These are phyloP conservation scores for Papiliotrema fonsecae DNA, from an alignment of 1,284 basidiomycete genomes.

Conservation along the genomic window DNA sequence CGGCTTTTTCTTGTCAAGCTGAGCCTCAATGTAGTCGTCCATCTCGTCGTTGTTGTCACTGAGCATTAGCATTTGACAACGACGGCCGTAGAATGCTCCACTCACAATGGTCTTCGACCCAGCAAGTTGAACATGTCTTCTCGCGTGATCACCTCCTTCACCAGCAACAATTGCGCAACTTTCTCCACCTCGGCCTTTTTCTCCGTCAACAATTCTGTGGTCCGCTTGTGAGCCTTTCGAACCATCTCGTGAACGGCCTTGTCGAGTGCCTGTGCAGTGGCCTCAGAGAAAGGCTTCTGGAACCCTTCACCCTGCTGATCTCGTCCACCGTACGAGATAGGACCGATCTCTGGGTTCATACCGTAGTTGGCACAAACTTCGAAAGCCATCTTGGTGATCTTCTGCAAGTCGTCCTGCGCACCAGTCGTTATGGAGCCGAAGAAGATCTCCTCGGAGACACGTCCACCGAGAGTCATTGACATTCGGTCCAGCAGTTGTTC, in stretches of 20 bases:
- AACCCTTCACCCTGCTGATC: slow-evolving; percentile 79
- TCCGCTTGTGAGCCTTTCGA: slow-evolving; percentile 77
- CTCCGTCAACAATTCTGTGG: slow-evolving; percentile 72
- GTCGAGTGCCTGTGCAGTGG: slow-evolving; percentile 91
- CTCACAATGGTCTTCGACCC: slow-evolving; percentile 38
- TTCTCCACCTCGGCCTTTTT: slow-evolving; percentile 89
- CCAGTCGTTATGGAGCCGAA: slow-evolving; percentile 96
- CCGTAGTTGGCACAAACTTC: slow-evolving; percentile 89
- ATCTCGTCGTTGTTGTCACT: slow-evolving; percentile 80
- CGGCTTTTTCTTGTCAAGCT: slow-evolving; percentile 43
- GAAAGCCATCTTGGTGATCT: slow-evolving; percentile 97
- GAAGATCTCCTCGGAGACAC: slow-evolving; percentile 97
- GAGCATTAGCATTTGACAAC: slow-evolving; percentile 54
- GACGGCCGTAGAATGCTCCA: slow-evolving; percentile 6
- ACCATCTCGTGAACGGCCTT: slow-evolving; percentile 91
- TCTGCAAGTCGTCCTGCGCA: slow-evolving; percentile 95
- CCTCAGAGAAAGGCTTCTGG: slow-evolving; percentile 98
- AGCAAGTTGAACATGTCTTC: slow-evolving; percentile 45
- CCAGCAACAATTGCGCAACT: slow-evolving; percentile 80
- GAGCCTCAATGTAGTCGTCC: slow-evolving; percentile 80
- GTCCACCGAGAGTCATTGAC: slow-evolving; percentile 98
- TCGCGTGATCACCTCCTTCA: slow-evolving; percentile 92
- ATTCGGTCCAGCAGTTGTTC: slow-evolving; percentile 94
- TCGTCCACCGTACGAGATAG: slow-evolving; percentile 86
- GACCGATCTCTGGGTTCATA: slow-evolving; percentile 92